Evolutionary conservation across 129 eudicot species (phyloP).

Genomic region (Tagetes patula): DNA sequence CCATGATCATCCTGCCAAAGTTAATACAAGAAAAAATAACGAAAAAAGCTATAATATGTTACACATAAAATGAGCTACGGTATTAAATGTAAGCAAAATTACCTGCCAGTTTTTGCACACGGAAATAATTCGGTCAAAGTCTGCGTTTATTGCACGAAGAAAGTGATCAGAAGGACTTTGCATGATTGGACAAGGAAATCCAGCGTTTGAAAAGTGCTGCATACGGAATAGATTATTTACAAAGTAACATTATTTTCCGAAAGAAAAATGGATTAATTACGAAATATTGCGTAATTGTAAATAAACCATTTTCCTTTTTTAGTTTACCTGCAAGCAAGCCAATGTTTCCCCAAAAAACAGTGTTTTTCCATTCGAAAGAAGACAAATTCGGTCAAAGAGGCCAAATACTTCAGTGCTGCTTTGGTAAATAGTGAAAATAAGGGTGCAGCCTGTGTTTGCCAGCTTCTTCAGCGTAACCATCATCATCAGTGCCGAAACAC

Average conservation of each 20-base stretch:
- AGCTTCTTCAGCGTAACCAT: slow-evolving; percentile 97
- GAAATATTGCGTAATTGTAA: background rate
- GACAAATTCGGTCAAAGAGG: slow-evolving; percentile 90
- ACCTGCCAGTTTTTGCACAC: slow-evolving; percentile 98
- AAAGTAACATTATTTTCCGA: background rate
- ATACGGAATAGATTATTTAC: slow-evolving; percentile 1
- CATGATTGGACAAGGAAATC: slow-evolving; percentile 99
- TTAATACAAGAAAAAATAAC: background rate
- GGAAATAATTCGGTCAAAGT: slow-evolving; percentile 84
- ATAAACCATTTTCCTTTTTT: background rate
- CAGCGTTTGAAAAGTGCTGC: slow-evolving; percentile 97
- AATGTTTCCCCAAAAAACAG: slow-evolving; percentile 91
- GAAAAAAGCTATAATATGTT: background rate
- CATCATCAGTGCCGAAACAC: slow-evolving; percentile 97
- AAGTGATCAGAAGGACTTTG: slow-evolving; percentile 99
- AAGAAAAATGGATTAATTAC: background rate
- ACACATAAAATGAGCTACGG: background rate
- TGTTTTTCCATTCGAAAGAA: slow-evolving; percentile 93
- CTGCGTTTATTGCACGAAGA: slow-evolving; percentile 92
- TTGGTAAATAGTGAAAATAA: slow-evolving; percentile 77
- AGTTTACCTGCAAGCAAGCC: slow-evolving; percentile 90
- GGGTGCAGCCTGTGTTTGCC: slow-evolving; percentile 91
- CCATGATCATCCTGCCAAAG: slow-evolving; percentile 85
- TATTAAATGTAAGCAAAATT: slow-evolving; percentile 15
- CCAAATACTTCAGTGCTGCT: slow-evolving; percentile 99